Conservation (phyloP, 257 asterid genomes). For the Apocynum venetum region DNA sequence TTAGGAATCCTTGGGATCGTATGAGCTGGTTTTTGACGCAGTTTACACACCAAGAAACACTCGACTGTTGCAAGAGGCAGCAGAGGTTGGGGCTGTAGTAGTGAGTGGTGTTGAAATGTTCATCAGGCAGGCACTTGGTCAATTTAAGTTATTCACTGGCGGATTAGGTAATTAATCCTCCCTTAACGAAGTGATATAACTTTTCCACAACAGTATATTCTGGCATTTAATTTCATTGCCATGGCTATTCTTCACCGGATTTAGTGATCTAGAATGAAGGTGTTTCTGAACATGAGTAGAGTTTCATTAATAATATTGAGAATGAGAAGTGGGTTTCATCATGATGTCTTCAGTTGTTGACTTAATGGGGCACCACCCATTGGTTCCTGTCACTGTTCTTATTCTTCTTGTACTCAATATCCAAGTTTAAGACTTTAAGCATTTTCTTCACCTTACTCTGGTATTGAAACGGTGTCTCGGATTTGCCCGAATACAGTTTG, state of each 20-base stretch:
- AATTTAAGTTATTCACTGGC: constrained; percentile 55
- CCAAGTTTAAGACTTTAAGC: not conserved
- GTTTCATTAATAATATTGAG: not conserved
- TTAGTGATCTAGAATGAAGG: not conserved
- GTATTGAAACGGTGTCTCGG: not conserved
- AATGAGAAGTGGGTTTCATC: not conserved
- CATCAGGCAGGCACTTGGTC: constrained; percentile 62
- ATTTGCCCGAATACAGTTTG: not conserved
- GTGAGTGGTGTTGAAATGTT: constrained; percentile 81
- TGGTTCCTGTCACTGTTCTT: not conserved
- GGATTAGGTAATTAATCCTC: constrained; percentile 49
- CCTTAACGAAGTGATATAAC: not conserved
- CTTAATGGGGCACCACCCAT: not conserved
- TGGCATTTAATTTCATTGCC: not conserved
- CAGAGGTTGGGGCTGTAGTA: constrained; percentile 58
- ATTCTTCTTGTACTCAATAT: not conserved
- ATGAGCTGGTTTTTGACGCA: constrained; percentile 64
- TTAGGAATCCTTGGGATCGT: constrained; percentile 48
- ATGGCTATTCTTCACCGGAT: not conserved
- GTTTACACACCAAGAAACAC: constrained; percentile 68
- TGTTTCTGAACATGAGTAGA: not conserved
- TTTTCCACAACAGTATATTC: not conserved
- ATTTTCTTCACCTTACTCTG: not conserved
- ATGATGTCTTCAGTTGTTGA: not conserved
- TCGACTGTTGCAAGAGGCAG: constrained; percentile 59